These are phyloP conservation scores for Ceratocystis harringtonii DNA, from an alignment of 2,329 filamentous ascomycete genomes.

Conservation along the genomic window DNA sequence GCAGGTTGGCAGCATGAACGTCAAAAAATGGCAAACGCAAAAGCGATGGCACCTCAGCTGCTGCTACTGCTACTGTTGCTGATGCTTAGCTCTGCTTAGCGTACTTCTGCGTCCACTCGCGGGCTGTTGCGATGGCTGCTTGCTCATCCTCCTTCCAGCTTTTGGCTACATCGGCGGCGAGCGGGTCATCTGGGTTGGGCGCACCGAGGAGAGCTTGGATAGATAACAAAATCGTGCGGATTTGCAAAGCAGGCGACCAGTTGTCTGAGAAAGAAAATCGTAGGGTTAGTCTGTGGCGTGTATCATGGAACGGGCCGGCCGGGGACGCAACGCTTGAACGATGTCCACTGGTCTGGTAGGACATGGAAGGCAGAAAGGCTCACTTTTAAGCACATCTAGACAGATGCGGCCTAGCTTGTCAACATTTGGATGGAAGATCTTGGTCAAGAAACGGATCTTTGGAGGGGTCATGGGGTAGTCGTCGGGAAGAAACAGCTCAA, in stretches of 20 bases:
- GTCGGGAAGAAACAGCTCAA: conserved; percentile 93
- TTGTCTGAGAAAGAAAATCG: conserved; percentile 50
- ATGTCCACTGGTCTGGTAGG: not conserved
- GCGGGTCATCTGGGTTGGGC: conserved; percentile 94
- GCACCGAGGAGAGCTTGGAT: conserved; percentile 94
- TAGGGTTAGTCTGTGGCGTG: conserved; percentile 12
- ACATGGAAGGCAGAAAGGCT: conserved; percentile 21
- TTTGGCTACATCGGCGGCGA: conserved; percentile 94
- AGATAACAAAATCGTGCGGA: conserved; percentile 93
- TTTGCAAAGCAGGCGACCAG: conserved; percentile 96
- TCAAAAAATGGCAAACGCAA: not conserved
- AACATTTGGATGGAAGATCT: conserved; percentile 98
- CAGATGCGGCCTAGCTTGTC: conserved; percentile 96
- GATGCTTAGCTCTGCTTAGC: conserved; percentile 29
- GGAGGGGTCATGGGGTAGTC: conserved; percentile 99
- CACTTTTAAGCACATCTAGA: conserved; percentile 92
- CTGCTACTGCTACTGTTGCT: not conserved
- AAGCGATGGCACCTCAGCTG: not conserved
- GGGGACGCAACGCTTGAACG: not conserved
- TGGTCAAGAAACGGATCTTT: conserved; percentile 95
- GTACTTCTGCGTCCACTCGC: conserved; percentile 79
- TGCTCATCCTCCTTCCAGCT: conserved; percentile 94
- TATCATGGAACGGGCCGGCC: not conserved
- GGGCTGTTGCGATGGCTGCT: conserved; percentile 80
- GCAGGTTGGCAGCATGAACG: not conserved